Base-by-base conservation (phyloP, 78 protist species). In the Dictyostelium citrinum region DNA sequence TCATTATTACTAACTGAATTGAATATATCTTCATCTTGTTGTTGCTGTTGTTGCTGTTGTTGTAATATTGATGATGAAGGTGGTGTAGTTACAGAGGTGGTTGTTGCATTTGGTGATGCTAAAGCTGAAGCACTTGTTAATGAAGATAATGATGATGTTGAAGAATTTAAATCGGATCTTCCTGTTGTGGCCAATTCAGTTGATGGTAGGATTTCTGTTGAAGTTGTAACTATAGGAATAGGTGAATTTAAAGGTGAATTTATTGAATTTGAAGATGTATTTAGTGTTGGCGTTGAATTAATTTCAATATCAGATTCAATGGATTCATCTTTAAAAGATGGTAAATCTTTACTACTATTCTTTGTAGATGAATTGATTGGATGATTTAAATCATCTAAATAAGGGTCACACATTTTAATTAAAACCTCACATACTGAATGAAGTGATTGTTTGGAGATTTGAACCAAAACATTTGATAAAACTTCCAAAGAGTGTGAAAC, bases 331-430 rank as follows among this genome's bases (percentile, higher is more conserved):
- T 77, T 86, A 0, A 64, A 86, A 22, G 92, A 86, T 51, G 92
- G 92, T 51, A 86, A 27, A 5, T 86, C 92, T 8, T 58, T 46
- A 11, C 55, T 24, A 16, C 75, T 70, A 60, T 58, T 74, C 3
- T 35, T 33, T 10, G 29, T 31, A 31, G 45, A 45, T 12, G n/a
- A 5, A 31, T 68, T 55, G 24, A 82, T 82, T 20, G 64, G 3
- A 27, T 43, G 37, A n/a, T 83, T 41, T 7, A 58, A 49, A 35
- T 86, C 92, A 22, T 86, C 92, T 5, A 86, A 49, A 45, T 86
- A 86, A 3, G 92, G 51, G 16, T 86, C 92, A 64, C 84, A 86
- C 92, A 86, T 86, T 67, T 77, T 86, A 45, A 86, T 77, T 74
- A 86, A 24, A 33, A 75, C 84, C 27, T 86, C 92, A 10, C 27